Conservation (phyloP, 176 grass and related monocot genomes). For the Carex littledalei region DNA sequence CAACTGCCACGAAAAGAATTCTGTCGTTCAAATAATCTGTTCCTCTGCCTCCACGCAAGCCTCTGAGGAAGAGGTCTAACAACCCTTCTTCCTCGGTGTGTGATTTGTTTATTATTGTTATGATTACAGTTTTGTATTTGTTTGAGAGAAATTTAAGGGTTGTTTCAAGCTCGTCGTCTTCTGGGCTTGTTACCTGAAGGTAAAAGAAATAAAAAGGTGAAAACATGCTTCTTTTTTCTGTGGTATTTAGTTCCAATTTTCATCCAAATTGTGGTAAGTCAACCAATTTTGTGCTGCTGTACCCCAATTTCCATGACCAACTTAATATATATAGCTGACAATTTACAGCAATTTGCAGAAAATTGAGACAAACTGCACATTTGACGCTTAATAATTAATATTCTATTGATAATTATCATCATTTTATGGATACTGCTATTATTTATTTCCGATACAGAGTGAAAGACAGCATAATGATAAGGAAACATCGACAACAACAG, state of each 20-base stretch:
- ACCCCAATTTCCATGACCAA: neutral
- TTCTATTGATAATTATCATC: neutral
- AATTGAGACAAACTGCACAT: neutral
- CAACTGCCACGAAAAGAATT: constrained; percentile 52
- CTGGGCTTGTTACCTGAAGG: constrained; percentile 1
- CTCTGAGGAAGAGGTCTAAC: constrained; percentile 55
- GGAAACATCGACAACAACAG: too few species aligned
- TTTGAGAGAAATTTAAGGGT: constrained; percentile 36
- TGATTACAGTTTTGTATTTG: constrained; percentile 45
- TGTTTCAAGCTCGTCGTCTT: constrained; percentile 37
- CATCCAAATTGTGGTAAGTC: neutral
- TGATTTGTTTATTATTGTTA: constrained; percentile 44
- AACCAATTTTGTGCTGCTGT: neutral
- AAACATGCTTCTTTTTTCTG: neutral
- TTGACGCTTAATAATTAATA: neutral
- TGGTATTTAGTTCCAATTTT: neutral
- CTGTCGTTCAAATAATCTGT: constrained; percentile 44
- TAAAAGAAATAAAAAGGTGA: neutral
- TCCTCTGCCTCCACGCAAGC: constrained; percentile 39
- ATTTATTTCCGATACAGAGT: neutral
- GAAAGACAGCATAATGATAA: neutral
- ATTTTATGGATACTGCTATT: neutral
- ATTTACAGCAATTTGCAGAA: neutral
- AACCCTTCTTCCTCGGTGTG: constrained; percentile 54
- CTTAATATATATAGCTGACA: neutral